Conservation (phyloP, 139 green algal species). For the Coelastrella sp. region DNA sequence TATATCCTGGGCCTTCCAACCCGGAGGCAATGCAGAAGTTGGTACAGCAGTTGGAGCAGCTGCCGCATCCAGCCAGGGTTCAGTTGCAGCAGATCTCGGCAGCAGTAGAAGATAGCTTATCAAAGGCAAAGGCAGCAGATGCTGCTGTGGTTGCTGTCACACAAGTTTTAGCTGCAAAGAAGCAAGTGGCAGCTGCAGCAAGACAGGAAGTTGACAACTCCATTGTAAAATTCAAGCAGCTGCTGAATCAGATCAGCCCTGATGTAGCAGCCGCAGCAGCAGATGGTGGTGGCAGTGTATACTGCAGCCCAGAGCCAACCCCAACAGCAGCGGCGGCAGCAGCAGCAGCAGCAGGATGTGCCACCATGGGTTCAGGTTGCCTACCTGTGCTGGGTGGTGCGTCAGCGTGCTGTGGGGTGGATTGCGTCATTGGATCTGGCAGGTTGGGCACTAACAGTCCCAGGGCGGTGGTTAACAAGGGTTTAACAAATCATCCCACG, state of each 20-base stretch:
- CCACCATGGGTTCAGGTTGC: neutral
- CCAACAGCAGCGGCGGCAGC: neutral
- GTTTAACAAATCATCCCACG: neutral
- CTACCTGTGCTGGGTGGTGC: too few species aligned
- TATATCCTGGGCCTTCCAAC: neutral
- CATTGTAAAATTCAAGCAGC: neutral
- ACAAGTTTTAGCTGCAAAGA: slow-evolving; percentile 42
- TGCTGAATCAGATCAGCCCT: slow-evolving; percentile 12
- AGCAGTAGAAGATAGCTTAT: slow-evolving; percentile 6
- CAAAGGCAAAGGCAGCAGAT: slow-evolving; percentile 39
- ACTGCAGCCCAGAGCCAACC: neutral
- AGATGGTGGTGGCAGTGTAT: neutral
- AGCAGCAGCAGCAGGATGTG: too few species aligned
- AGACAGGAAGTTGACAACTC: neutral
- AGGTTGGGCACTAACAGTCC: slow-evolving; percentile 5
- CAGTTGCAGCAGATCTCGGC: slow-evolving; percentile 18
- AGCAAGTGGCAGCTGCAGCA: slow-evolving; percentile 26
- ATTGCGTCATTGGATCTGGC: neutral
- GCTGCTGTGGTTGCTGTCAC: slow-evolving; percentile 37
- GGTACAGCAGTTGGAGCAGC: neutral
- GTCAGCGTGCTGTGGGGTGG: neutral
- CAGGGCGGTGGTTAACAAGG: neutral
- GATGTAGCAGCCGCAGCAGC: slow-evolving; percentile 6
- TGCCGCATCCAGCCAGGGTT: neutral
- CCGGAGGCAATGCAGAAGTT: neutral